Evolutionary conservation across 495 filamentous ascomycete genomes (phyloP).

Genomic region (Talaromyces wortmannii): DNA sequence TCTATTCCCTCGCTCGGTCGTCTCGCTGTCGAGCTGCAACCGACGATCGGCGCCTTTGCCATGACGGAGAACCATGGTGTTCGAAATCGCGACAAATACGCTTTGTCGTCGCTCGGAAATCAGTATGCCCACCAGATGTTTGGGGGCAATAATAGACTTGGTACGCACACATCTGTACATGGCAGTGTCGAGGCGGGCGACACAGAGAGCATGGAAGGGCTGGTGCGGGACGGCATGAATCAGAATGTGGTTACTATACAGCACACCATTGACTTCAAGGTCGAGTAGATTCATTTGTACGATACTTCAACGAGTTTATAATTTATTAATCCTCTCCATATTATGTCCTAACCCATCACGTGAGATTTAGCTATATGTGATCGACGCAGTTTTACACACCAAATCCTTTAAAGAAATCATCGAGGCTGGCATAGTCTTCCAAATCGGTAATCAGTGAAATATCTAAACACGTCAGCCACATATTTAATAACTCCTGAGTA

Average conservation of each 20-base stretch:
- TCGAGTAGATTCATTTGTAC: not conserved
- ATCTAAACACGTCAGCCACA: slow-evolving; percentile 13
- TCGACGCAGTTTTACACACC: not conserved
- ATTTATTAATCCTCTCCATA: too few species aligned
- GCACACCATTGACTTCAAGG: slow-evolving; percentile 18
- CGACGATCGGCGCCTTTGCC: slow-evolving; percentile 12
- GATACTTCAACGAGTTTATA: too few species aligned
- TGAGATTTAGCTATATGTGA: not conserved
- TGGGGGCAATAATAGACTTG: slow-evolving; percentile 1
- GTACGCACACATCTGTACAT: slow-evolving; percentile 7
- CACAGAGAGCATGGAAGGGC: slow-evolving; percentile 13
- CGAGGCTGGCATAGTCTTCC: slow-evolving; percentile 25
- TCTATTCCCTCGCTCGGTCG: slow-evolving; percentile 29
- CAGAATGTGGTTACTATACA: slow-evolving; percentile 11
- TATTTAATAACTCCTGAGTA: not conserved
- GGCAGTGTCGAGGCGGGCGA: slow-evolving; percentile 15
- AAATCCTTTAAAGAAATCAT: slow-evolving; percentile 35
- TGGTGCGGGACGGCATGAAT: slow-evolving; percentile 8
- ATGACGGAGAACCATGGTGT: slow-evolving; percentile 19
- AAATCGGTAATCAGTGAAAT: slow-evolving; percentile 28
- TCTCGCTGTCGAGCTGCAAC: slow-evolving; percentile 25
- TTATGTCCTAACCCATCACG: not conserved
- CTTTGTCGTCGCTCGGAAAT: slow-evolving; percentile 10
- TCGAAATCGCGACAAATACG: slow-evolving; percentile 8
- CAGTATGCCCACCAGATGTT: not conserved